phyloP scores from a whole-genome alignment of 495 filamentous ascomycete species.

The Hypoxylon perforatum region DNA sequence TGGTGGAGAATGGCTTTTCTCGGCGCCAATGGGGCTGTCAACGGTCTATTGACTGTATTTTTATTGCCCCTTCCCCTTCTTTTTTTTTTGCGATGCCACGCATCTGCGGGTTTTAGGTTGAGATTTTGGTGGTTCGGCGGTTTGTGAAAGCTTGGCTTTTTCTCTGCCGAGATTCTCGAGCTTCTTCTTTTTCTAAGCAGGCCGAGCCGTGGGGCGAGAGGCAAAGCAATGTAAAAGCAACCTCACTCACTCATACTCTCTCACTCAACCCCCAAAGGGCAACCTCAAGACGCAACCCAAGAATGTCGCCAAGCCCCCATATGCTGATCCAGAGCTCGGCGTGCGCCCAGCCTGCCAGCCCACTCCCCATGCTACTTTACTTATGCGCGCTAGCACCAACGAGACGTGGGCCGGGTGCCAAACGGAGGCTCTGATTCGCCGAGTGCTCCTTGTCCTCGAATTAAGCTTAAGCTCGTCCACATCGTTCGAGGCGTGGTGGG shows the following conservation, averaged over 20 bases:
- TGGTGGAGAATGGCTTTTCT: slow-evolving; percentile 25
- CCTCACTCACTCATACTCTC: no score
- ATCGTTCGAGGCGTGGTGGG: slow-evolving; percentile 35
- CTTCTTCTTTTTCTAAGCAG: slow-evolving; percentile 21
- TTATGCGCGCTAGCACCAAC: slow-evolving; percentile 37
- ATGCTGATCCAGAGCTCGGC: slow-evolving; percentile 32
- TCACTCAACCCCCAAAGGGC: no score
- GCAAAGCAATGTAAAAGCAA: no score
- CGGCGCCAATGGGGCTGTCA: slow-evolving; percentile 21
- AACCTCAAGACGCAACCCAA: slow-evolving; percentile 5
- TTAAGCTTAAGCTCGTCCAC: slow-evolving; percentile 46
- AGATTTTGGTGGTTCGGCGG: no score
- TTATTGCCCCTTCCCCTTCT: no score
- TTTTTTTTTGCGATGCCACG: no score
- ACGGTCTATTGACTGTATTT: slow-evolving; percentile 16
- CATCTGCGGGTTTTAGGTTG: slow-evolving; percentile 24
- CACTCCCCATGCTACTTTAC: slow-evolving; percentile 19
- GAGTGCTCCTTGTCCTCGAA: slow-evolving; percentile 40
- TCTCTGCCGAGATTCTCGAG: slow-evolving; percentile 39
- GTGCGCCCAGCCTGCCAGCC: no score
- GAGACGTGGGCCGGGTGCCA: slow-evolving; percentile 25
- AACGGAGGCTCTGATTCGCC: slow-evolving; percentile 36
- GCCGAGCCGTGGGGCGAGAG: no score
- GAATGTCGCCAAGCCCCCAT: slow-evolving; percentile 31
- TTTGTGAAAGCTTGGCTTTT: slow-evolving; percentile 34